phyloP scores from a whole-genome alignment of 2,329 filamentous ascomycete genomes.

The Rhynchosporium graminicola region DNA sequence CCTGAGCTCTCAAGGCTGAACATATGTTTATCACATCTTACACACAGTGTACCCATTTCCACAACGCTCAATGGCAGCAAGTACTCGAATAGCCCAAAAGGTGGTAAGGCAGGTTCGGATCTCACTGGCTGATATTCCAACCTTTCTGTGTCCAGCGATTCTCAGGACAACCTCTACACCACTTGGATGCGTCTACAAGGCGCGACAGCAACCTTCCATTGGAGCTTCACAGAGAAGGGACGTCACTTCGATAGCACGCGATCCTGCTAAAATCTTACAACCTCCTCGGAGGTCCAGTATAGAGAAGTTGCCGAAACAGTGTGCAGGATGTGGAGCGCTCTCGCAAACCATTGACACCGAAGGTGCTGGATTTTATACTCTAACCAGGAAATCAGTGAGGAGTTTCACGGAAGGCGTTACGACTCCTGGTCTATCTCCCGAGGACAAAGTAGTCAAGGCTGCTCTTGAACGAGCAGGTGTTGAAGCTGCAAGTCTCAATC shows the following conservation, averaged over 20 bases:
- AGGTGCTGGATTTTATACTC: slow-evolving; percentile 58
- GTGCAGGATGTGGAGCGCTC: slow-evolving; percentile 65
- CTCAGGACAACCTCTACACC: slow-evolving; percentile 18
- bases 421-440: slow-evolving; percentile 31
- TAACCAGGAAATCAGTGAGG: slow-evolving; percentile 52
- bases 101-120: slow-evolving; percentile 24
- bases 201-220: slow-evolving; percentile 16
- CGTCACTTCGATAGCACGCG: slow-evolving; percentile 6
- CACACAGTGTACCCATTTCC: background rate
- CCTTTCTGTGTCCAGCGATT: slow-evolving; percentile 52
- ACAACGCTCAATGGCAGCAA: slow-evolving; percentile 26
- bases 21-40: background rate
- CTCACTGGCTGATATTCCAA: slow-evolving; percentile 44
- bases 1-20: slow-evolving; percentile 2
- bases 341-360: slow-evolving; percentile 55
- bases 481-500: slow-evolving; percentile 18
- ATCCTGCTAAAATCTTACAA: background rate
- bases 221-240: slow-evolving; percentile 21
- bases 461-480: slow-evolving; percentile 33
- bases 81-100: slow-evolving; percentile 24
- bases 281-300: background rate
- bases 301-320: slow-evolving; percentile 54
- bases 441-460: slow-evolving; percentile 50
- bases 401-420: slow-evolving; percentile 46
- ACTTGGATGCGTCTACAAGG: slow-evolving; percentile 4